A percentile compares a stretch with the other conserved stretches of the same genome.
Conservation (phyloP, 306 rosid genomes). For the Arachis hypogaea region DNA sequence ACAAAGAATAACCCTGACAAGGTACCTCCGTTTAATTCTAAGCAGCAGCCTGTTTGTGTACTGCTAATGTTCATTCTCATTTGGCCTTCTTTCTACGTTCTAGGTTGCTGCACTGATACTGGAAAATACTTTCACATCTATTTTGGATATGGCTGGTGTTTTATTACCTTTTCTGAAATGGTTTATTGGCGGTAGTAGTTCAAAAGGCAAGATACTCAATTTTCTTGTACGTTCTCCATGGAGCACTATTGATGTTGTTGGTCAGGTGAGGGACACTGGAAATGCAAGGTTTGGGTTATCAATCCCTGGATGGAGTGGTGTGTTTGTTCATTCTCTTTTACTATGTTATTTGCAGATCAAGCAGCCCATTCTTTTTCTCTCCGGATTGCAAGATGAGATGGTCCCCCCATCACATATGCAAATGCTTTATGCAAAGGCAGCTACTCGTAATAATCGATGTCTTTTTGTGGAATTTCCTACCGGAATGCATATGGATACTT, state of each 20-base stretch:
- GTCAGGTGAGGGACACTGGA: slow-evolving; percentile 63
- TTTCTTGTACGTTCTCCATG: slow-evolving; percentile 95
- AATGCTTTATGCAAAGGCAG: slow-evolving; percentile 94
- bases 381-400: slow-evolving; percentile 99
- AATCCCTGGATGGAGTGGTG: slow-evolving; percentile 11
- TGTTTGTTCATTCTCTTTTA: slow-evolving; percentile 28
- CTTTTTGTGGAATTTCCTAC: slow-evolving; percentile 79
- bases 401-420: slow-evolving; percentile 93
- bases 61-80: slow-evolving; percentile 24
- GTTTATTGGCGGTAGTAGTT: slow-evolving; percentile 86
- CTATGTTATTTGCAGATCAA: slow-evolving; percentile 64
- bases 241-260: slow-evolving; percentile 86
- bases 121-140: slow-evolving; percentile 96
- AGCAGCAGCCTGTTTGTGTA: slow-evolving; percentile 17
- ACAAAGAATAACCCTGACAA: slow-evolving; percentile 87
- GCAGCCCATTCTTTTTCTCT: slow-evolving; percentile 94
- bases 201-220: slow-evolving; percentile 82
- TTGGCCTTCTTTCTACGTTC: slow-evolving; percentile 41
- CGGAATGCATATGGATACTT: slow-evolving; percentile 99
- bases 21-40: slow-evolving; percentile 53
- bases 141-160: slow-evolving; percentile 99
- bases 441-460: slow-evolving; percentile 77
- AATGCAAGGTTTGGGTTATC: not conserved
- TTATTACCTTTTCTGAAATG: slow-evolving; percentile 89
- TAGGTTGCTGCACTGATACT: slow-evolving; percentile 90